A percentile compares a stretch with the other conserved stretches of the same genome.
Evolutionary conservation across 768 basidiomycete genomes (phyloP).

Genomic region (Leccinum imitatum): DNA sequence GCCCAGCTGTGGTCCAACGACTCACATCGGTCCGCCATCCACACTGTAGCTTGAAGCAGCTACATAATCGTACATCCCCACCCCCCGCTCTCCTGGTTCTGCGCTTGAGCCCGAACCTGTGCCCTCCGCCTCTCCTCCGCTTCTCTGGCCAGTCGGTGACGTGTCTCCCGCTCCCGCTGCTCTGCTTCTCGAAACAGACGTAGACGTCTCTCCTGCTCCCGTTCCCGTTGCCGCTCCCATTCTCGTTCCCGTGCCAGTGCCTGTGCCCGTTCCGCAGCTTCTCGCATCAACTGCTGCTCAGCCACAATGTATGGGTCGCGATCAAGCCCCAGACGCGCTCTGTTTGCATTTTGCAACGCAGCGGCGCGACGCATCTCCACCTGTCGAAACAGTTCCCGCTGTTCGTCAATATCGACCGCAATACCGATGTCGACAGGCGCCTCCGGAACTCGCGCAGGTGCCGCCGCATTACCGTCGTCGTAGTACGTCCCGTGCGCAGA

Average conservation of each 20-base stretch:
- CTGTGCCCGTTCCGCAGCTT: slow-evolving; percentile 1
- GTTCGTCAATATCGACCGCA: neutral
- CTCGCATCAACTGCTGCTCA: slow-evolving; percentile 3
- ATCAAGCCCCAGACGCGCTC: neutral
- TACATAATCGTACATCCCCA: neutral
- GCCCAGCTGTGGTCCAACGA: neutral
- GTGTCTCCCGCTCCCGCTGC: neutral
- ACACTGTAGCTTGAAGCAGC: too few species aligned
- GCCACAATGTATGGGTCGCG: neutral
- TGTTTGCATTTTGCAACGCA: neutral
- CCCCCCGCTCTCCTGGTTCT: neutral
- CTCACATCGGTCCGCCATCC: neutral
- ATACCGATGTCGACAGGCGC: too few species aligned
- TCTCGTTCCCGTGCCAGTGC: too few species aligned
- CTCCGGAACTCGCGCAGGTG: too few species aligned
- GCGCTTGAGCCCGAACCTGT: neutral
- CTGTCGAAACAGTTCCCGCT: slow-evolving; percentile 9
- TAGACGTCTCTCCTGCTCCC: too few species aligned
- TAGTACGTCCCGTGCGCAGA: too few species aligned
- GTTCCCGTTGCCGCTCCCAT: too few species aligned
- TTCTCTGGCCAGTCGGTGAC: too few species aligned
- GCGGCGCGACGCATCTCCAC: slow-evolving; percentile 12
- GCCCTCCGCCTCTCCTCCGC: too few species aligned
- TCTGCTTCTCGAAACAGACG: too few species aligned
- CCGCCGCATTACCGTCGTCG: too few species aligned